phyloP scores from a whole-genome alignment of 306 rosid genomes.

The Senna tora region DNA sequence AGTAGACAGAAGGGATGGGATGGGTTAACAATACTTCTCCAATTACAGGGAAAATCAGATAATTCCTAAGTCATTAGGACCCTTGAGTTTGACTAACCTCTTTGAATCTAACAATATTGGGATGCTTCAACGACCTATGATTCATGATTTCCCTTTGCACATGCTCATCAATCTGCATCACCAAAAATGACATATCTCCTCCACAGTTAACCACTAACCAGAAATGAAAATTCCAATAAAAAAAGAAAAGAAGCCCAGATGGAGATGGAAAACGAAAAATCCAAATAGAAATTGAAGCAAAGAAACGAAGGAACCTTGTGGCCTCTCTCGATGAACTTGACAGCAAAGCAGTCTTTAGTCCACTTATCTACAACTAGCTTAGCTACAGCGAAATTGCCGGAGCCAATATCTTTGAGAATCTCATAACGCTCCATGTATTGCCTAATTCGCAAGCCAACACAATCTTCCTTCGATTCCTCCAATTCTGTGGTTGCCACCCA shows the following conservation, averaged over 20 bases:
- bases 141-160: constrained; percentile 88
- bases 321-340: constrained; percentile 87
- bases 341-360: constrained; percentile 65
- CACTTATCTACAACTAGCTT: constrained; percentile 59
- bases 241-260: not conserved
- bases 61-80: constrained; percentile 1
- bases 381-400: constrained; percentile 86
- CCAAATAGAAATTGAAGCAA: constrained; percentile 1
- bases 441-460: constrained; percentile 19
- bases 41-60: not conserved
- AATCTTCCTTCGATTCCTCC: constrained; percentile 4
- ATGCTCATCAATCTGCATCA: constrained; percentile 73
- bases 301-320: constrained; percentile 56
- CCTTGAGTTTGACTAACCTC: constrained; percentile 52
- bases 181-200: constrained; percentile 10
- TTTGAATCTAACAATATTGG: constrained; percentile 80
- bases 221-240: constrained; percentile 15
- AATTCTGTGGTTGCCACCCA: not conserved
- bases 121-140: constrained; percentile 88
- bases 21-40: not conserved
- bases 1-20: not conserved
- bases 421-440: constrained; percentile 75
- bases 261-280: not conserved
- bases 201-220: constrained; percentile 35
- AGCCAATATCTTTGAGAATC: constrained; percentile 74